A percentile compares a stretch with the other conserved stretches of the same genome.
phyloP scores from a whole-genome alignment of 2,329 filamentous ascomycete species.

The Rhynchosporium secalis region DNA sequence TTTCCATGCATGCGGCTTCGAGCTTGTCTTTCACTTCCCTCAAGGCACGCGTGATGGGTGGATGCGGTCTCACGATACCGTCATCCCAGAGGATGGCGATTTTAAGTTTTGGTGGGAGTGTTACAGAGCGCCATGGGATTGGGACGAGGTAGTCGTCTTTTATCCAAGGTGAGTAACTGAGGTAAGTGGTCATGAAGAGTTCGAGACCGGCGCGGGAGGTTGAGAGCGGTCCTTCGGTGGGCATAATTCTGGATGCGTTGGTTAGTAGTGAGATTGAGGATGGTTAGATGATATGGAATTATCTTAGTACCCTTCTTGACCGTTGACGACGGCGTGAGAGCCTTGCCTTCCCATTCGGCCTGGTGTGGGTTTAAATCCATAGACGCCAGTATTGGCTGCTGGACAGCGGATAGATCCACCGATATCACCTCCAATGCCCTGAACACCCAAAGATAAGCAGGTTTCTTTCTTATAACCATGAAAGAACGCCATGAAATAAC shows the following conservation, averaged over 20 bases:
- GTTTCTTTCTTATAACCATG: background rate
- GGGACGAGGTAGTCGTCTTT: slow-evolving; percentile 52
- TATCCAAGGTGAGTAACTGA: slow-evolving; percentile 47
- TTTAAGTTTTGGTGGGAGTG: slow-evolving; percentile 34
- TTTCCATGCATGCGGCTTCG: slow-evolving; percentile 20
- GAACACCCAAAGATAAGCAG: background rate
- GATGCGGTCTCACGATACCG: slow-evolving; percentile 24
- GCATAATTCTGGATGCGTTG: slow-evolving; percentile 18
- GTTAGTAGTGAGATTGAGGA: background rate
- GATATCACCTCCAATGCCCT: slow-evolving; percentile 29
- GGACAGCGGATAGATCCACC: slow-evolving; percentile 29
- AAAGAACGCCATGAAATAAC: no score
- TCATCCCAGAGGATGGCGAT: slow-evolving; percentile 40
- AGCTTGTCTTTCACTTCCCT: slow-evolving; percentile 21
- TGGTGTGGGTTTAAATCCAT: slow-evolving; percentile 50
- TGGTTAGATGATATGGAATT: background rate
- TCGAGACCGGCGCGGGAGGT: slow-evolving; percentile 51
- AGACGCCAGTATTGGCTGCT: slow-evolving; percentile 51
- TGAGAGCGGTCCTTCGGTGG: slow-evolving; percentile 42
- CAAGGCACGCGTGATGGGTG: slow-evolving; percentile 29
- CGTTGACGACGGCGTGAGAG: slow-evolving; percentile 46
- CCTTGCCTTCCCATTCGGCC: slow-evolving; percentile 46
- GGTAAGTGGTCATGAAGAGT: slow-evolving; percentile 32
- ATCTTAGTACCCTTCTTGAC: slow-evolving; percentile 35
- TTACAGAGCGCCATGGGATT: slow-evolving; percentile 41